Base-by-base conservation (phyloP, 495 filamentous ascomycete genomes). In the Clavariopsis aquatica region DNA sequence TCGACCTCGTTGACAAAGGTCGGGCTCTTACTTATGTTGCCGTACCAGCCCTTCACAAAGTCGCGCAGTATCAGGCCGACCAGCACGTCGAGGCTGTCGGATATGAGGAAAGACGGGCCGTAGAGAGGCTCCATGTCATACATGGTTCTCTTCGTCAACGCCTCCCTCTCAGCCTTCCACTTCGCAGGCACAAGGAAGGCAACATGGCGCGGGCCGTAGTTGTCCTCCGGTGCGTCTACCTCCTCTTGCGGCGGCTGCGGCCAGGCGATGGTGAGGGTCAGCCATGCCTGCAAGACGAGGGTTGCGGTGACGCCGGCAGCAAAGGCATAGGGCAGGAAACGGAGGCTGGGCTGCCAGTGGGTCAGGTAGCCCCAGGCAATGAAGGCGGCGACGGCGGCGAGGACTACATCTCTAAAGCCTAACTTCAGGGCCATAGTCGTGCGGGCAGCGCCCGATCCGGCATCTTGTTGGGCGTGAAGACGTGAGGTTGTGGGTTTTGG, bases 41-140 rank as follows among this genome's bases (percentile, higher is more conserved):
- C 80, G 73, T 97, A 97, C 94, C 94, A 99, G 12, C 87, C 87
- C 34, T 81, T 83, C 38, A 99, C 83, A 73, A 96, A 96, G 73
- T 97, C 92, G 46, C 91, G 84, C 49, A 90, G 79, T 56, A 96
- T 83, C 36, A 89, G 79, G 24, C 87, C 83, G 34, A 99, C 81
- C 26, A 98, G 75, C 53, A 87, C 85, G 75, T 98, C 92, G 60
- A 97, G 77, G 24, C 85, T 86, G 68, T 86, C 86, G 6, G 92
- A 96, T 22, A 98, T 84, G 51, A 87, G 80, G 60, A 88, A 87
- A 1, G 90, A 95, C 53, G 88, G 81, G 58, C 89, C 85, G 69
- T 90, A 95, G 49, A 98, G 81, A 15, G 89, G 85, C 28, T 74
- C 68, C 17, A 78, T 78, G 52, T 81, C 76, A 69, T 86, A 86